Conservation (phyloP, 1,139 yeast species). For the Martiniozyma asiatica region DNA sequence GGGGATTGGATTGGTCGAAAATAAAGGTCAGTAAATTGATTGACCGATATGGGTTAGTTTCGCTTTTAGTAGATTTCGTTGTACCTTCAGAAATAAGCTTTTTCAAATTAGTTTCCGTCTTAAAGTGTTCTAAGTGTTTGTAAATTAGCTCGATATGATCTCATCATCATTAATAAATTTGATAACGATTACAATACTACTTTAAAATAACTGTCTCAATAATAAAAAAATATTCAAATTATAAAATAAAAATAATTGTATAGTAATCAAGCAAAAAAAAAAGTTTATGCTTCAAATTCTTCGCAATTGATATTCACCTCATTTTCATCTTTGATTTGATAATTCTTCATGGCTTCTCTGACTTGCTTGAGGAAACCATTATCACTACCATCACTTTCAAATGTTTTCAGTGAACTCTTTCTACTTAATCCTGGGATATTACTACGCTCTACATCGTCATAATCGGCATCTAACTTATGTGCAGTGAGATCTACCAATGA, state of each 20-base stretch:
- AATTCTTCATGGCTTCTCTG: constrained; percentile 39
- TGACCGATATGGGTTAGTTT: no score
- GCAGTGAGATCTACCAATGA: constrained; percentile 58
- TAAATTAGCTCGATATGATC: no score
- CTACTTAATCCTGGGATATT: constrained; percentile 22
- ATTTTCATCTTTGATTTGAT: constrained; percentile 28
- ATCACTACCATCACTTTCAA: constrained; percentile 17
- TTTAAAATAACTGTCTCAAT: no score
- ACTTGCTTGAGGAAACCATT: constrained; percentile 40
- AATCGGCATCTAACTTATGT: constrained; percentile 51
- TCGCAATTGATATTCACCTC: constrained; percentile 36
- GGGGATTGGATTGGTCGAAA: no score
- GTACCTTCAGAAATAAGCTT: no score
- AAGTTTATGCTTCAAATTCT: constrained; percentile 43
- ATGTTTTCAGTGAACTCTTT: constrained; percentile 17
- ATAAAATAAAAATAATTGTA: not conserved
- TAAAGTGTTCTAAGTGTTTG: no score
- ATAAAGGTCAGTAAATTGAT: no score
- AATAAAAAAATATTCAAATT: constrained; percentile 1
- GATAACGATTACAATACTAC: no score
- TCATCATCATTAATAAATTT: no score
- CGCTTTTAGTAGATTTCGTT: no score
- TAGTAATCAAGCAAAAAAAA: no score
- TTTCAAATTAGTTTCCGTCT: no score
- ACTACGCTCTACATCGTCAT: constrained; percentile 34